Conservation (phyloP, 306 rosid genomes). For the Ochetophila trinervis region DNA sequence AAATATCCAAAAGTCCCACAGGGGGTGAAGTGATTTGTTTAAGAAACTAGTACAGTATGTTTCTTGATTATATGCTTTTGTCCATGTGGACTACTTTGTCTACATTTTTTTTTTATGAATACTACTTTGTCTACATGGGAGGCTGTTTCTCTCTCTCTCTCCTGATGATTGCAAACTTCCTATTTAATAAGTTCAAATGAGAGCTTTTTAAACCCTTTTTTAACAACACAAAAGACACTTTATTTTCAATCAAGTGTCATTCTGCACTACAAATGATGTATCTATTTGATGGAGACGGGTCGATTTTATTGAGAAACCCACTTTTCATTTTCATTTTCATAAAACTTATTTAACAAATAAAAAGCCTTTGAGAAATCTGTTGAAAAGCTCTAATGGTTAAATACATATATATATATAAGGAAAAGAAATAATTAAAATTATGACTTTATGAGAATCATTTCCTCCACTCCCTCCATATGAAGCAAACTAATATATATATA, state of each 20-base stretch:
- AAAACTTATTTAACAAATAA: neutral
- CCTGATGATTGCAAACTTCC: slow-evolving; percentile 40
- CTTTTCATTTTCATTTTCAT: neutral
- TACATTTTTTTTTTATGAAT: no score
- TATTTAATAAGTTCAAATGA: slow-evolving; percentile 51
- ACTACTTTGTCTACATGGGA: slow-evolving; percentile 14
- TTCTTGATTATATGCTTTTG: slow-evolving; percentile 7
- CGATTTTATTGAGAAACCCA: slow-evolving; percentile 14
- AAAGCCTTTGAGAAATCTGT: neutral
- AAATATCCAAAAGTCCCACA: neutral
- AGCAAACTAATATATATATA: slow-evolving; percentile 28
- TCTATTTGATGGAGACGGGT: slow-evolving; percentile 38
- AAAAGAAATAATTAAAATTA: slow-evolving; percentile 14
- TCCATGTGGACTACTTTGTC: slow-evolving; percentile 16
- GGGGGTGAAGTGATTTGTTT: neutral
- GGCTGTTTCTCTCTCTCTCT: slow-evolving; percentile 17
- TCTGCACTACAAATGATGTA: slow-evolving; percentile 33
- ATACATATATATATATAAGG: neutral
- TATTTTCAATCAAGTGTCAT: slow-evolving; percentile 46
- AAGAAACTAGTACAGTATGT: slow-evolving; percentile 6
- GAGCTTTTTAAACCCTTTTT: slow-evolving; percentile 48
- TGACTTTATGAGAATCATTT: slow-evolving; percentile 32
- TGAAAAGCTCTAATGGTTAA: neutral
- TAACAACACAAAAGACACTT: slow-evolving; percentile 32
- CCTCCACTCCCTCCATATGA: slow-evolving; percentile 33